phyloP scores from a whole-genome alignment of 2,329 filamentous ascomycete species.

The Aspergillus awamori region DNA sequence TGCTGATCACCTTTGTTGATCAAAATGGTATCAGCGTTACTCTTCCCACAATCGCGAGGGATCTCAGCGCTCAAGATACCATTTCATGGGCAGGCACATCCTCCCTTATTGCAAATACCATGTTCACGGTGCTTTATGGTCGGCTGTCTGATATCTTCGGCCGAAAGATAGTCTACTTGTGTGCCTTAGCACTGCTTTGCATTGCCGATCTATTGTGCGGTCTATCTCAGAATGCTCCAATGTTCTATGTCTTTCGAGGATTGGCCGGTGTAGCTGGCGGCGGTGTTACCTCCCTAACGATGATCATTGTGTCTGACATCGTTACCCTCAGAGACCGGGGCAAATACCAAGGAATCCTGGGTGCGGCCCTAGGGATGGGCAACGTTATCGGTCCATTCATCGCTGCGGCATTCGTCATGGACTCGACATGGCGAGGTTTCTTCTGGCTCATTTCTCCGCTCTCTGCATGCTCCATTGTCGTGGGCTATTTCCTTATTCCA shows the following conservation, averaged over 20 bases:
- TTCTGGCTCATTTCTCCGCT: conserved; percentile 59
- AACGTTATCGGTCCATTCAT: conserved; percentile 54
- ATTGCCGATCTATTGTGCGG: conserved; percentile 63
- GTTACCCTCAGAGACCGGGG: conserved; percentile 62
- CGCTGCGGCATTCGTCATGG: conserved; percentile 49
- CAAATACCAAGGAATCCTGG: conserved; percentile 55
- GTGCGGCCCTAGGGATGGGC: conserved; percentile 48
- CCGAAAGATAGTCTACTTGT: conserved; percentile 61
- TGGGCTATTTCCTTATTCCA: conserved; percentile 57
- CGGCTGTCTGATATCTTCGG: conserved; percentile 64
- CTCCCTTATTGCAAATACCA: conserved; percentile 67
- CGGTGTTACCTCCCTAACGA: conserved; percentile 61
- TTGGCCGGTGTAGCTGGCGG: conserved; percentile 65
- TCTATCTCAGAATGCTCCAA: conserved; percentile 57
- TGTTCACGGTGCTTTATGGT: conserved; percentile 67
- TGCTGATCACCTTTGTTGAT: conserved; percentile 61
- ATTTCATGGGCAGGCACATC: conserved; percentile 74
- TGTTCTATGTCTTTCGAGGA: conserved; percentile 65
- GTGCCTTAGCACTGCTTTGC: conserved; percentile 55
- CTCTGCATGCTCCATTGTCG: conserved; percentile 49
- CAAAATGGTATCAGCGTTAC: conserved; percentile 60
- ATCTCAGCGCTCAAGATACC: conserved; percentile 47
- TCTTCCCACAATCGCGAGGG: conserved; percentile 56
- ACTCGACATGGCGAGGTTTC: conserved; percentile 49
- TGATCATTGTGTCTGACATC: conserved; percentile 65